Percentiles rank a stretch among this genome's conserved stretches.
phyloP scores from a whole-genome alignment of 305 asterid genomes.

The Solanum hybrid region DNA sequence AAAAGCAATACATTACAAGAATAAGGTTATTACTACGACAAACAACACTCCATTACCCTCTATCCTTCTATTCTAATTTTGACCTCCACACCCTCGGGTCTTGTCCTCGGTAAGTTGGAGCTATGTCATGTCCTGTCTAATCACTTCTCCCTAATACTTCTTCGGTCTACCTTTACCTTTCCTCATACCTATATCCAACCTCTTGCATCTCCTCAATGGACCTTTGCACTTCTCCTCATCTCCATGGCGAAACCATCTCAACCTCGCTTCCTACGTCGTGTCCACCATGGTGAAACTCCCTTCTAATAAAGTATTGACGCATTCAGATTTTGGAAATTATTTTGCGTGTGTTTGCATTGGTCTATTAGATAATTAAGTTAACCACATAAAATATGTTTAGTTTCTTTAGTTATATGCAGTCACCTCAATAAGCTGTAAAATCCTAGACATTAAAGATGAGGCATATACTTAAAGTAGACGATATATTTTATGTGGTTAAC shows the following conservation, averaged over 20 bases:
- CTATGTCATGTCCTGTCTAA: accelerated
- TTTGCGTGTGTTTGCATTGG: background rate
- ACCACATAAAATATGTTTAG: no score
- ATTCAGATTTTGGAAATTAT: background rate
- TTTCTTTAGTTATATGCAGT: accelerated
- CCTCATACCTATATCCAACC: background rate
- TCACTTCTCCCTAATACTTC: no score
- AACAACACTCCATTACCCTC: background rate
- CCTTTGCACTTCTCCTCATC: background rate
- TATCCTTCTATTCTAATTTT: background rate
- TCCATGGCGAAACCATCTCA: background rate
- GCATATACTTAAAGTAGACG: accelerated
- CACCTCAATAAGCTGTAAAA: background rate
- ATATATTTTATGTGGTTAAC: background rate
- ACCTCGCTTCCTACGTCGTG: background rate
- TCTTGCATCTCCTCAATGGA: background rate
- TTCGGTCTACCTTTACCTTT: background rate
- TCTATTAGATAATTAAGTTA: background rate
- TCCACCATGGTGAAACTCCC: background rate
- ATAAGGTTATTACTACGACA: background rate
- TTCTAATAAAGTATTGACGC: background rate
- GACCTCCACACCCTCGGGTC: background rate
- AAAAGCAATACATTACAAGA: background rate
- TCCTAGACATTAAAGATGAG: background rate
- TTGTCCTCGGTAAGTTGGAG: background rate